Percentiles rank a stretch among this genome's conserved stretches.
These are phyloP conservation scores for Trichoderma simmonsii DNA, from an alignment of 2,329 filamentous ascomycete species.

Conservation along the genomic window DNA sequence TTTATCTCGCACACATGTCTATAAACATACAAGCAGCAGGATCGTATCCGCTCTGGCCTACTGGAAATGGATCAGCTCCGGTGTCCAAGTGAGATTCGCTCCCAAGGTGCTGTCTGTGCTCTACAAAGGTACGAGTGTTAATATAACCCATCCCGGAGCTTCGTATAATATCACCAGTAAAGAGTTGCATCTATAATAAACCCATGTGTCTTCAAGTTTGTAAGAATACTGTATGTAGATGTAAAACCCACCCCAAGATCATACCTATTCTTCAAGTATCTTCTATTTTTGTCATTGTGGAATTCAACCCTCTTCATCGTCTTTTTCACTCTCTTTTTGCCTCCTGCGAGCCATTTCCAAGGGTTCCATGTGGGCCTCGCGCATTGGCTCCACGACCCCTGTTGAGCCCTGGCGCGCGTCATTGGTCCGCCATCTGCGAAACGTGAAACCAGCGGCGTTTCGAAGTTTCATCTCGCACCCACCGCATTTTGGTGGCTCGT, in stretches of 20 bases:
- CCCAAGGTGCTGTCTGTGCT: neutral
- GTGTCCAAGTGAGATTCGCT: neutral
- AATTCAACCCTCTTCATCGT: neutral
- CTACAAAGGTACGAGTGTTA: neutral
- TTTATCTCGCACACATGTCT: neutral
- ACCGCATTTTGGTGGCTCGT: conserved; percentile 12
- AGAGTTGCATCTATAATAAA: neutral
- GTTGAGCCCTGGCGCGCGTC: conserved; percentile 9
- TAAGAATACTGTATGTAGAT: neutral
- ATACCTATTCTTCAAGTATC: neutral
- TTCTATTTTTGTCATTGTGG: neutral
- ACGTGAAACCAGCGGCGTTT: conserved; percentile 30
- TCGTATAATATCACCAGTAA: neutral
- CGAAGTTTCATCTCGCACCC: conserved; percentile 19
- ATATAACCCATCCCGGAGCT: neutral
- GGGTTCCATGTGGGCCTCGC: conserved; percentile 3
- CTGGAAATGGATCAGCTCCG: neutral
- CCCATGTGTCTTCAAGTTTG: neutral
- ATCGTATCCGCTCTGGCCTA: neutral
- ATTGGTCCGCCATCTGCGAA: conserved; percentile 22
- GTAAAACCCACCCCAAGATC: neutral
- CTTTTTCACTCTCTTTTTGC: no score
- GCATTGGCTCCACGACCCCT: neutral
- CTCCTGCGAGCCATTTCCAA: conserved; percentile 10
- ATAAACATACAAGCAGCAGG: neutral